Base-by-base conservation (phyloP, 2,329 filamentous ascomycete species). In the Lecanicillium sp. region DNA sequence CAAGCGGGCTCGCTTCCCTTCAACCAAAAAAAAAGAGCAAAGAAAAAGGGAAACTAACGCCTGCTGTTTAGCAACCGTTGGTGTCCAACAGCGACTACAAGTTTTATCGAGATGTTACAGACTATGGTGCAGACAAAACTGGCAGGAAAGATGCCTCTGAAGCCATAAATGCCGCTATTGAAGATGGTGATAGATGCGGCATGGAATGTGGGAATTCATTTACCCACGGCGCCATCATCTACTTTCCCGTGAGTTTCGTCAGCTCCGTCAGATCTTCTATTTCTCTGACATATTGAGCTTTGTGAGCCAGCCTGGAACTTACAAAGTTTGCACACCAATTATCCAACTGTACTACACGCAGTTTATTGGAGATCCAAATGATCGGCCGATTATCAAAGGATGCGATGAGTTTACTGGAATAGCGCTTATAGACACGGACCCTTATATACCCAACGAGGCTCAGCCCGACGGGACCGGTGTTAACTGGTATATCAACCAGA, bases 321-420 rank as follows among this genome's bases (percentile, higher is more conserved):
- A 87, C 58, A 56, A 77, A 3, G 73, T 72, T 51, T 83, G 86
- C 4, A 79, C 90, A 50, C 49, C 49, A 5, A 51, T 48, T 21
- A 66, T 85, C 38, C 79, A 84, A 60, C 83, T 81, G 67, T 91
- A 90, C 67, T 87, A 87, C 61, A 89, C 86, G 1, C 83, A 87
- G 62, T 74, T 90, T 53, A 74, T 89, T 19, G 86, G 86, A 39
- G 83, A 90, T 65, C 77, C 83, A 7, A 70, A 68, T 21, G 62
- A 73, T 53, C 69, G 75, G 51, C 68, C 84, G 10, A 71, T 72
- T 3, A 68, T 83, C 40, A 74, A 75, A 54, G 77, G 77, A 2
- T 64, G 69, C 2, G 50, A 72, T 1, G 64, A 60, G 39, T 83
- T 83, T 73, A 71, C 69, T 9, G 84, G 84, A 15, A 85, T 87